phyloP scores from a whole-genome alignment of 495 filamentous ascomycete genomes.

The Hypoxylon fragiforme region DNA sequence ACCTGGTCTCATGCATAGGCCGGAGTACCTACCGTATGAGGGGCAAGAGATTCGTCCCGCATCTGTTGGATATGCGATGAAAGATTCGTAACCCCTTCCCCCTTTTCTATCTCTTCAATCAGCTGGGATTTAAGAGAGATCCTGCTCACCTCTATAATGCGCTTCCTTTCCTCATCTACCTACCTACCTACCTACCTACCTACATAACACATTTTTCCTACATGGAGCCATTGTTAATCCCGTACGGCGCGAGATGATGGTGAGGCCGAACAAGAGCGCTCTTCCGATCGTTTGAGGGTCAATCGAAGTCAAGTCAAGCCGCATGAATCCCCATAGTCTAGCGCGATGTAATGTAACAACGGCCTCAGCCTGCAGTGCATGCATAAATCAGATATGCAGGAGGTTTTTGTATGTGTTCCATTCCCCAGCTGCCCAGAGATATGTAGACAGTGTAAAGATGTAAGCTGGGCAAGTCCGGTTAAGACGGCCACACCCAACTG shows the following conservation, averaged over 20 bases:
- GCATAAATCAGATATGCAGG: constrained; percentile 37
- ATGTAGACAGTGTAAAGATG: constrained; percentile 21
- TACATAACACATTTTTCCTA: not conserved
- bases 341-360: constrained; percentile 27
- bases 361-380: constrained; percentile 31
- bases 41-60: constrained; percentile 17
- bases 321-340: constrained; percentile 28
- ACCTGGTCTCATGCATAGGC: constrained; percentile 3
- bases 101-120: constrained; percentile 16
- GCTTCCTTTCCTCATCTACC: constrained; percentile 7
- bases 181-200: not conserved
- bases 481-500: constrained; percentile 22
- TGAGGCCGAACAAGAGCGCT: not conserved
- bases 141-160: constrained; percentile 14
- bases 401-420: constrained; percentile 23
- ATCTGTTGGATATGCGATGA: constrained; percentile 12
- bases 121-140: constrained; percentile 27
- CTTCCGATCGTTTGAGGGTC: too few species aligned
- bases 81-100: constrained; percentile 18
- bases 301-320: constrained; percentile 10
- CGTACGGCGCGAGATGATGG: not conserved
- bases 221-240: not conserved
- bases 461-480: constrained; percentile 34
- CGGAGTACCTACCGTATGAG: constrained; percentile 8
- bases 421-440: constrained; percentile 19